These are phyloP conservation scores for Plantago major DNA, from an alignment of 257 asterid species.

Conservation along the genomic window DNA sequence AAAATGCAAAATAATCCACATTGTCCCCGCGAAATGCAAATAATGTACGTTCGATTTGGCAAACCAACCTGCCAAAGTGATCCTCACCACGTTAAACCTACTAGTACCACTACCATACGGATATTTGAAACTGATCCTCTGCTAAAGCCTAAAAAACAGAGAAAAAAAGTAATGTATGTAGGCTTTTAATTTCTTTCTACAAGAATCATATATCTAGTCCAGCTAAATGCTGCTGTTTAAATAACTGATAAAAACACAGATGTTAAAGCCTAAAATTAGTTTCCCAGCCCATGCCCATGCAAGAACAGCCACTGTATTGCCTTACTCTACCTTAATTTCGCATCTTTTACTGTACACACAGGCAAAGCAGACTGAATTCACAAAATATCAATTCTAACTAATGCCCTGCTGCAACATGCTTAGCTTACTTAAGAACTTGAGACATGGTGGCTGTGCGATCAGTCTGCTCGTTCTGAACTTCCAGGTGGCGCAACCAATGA, in stretches of 20 bases:
- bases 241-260: background rate
- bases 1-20: too few relatives aligned
- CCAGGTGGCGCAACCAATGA: too few relatives aligned
- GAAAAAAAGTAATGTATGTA: too few relatives aligned
- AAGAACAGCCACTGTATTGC: constrained; percentile 51
- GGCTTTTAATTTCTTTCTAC: background rate
- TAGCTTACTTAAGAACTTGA: constrained; percentile 4
- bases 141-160: too few relatives aligned
- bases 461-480: background rate
- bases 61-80: too few relatives aligned
- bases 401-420: background rate
- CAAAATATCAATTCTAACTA: constrained; percentile 28
- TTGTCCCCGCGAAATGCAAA: too few relatives aligned
- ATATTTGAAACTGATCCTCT: too few relatives aligned
- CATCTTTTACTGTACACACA: constrained; percentile 7
- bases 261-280: background rate
- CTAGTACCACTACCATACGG: too few relatives aligned
- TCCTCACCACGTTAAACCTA: too few relatives aligned
- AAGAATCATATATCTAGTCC: background rate
- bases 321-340: background rate
- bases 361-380: constrained; percentile 29
- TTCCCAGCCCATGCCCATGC: constrained; percentile 9
- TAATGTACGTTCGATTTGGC: too few relatives aligned
- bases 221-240: background rate
- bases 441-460: constrained; percentile 7